A percentile compares a stretch with the other conserved stretches of the same genome.
phyloP scores from a whole-genome alignment of 805 yeast species.

The Wickerhamiella slavikovae region DNA sequence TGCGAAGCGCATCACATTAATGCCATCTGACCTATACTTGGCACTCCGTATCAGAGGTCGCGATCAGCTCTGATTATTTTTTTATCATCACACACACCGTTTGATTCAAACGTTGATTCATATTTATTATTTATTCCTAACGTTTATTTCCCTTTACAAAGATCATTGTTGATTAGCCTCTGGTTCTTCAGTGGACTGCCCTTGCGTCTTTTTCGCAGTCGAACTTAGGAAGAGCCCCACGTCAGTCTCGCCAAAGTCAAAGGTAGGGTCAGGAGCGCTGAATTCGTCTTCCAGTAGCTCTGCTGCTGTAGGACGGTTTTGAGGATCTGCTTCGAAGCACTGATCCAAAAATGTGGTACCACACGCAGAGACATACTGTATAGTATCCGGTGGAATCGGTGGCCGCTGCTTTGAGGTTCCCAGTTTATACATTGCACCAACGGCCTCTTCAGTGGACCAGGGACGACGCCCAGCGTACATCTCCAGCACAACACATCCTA shows the following conservation, averaged over 20 bases:
- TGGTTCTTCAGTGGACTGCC: too few relatives aligned
- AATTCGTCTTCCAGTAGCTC: constrained; percentile 10
- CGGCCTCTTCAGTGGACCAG: constrained; percentile 90
- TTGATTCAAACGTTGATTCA: too few relatives aligned
- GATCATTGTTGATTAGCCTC: too few relatives aligned
- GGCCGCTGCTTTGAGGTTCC: constrained; percentile 84
- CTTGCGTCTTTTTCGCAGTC: too few relatives aligned
- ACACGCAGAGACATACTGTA: constrained; percentile 34
- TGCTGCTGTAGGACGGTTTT: constrained; percentile 68
- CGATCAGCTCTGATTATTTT: constrained; percentile 18
- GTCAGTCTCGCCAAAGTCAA: constrained; percentile 7
- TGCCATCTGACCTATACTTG: constrained; percentile 93
- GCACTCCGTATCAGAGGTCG: constrained; percentile 92
- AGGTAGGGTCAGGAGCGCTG: constrained; percentile 5
- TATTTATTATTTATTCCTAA: too few relatives aligned
- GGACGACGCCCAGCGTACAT: constrained; percentile 97
- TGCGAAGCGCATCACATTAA: constrained; percentile 97
- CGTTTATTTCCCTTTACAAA: too few relatives aligned
- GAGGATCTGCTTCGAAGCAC: constrained; percentile 66
- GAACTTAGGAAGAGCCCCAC: constrained; percentile 5
- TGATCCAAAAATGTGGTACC: constrained; percentile 54
- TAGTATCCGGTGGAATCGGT: constrained; percentile 83
- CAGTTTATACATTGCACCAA: constrained; percentile 75
- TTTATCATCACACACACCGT: too few relatives aligned
- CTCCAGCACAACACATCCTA: constrained; percentile 91